Evolutionary conservation across 2,329 filamentous ascomycete genomes (phyloP), one percentile per base, ranked within the genome.

Genomic region (Neurospora sp.): DNA sequence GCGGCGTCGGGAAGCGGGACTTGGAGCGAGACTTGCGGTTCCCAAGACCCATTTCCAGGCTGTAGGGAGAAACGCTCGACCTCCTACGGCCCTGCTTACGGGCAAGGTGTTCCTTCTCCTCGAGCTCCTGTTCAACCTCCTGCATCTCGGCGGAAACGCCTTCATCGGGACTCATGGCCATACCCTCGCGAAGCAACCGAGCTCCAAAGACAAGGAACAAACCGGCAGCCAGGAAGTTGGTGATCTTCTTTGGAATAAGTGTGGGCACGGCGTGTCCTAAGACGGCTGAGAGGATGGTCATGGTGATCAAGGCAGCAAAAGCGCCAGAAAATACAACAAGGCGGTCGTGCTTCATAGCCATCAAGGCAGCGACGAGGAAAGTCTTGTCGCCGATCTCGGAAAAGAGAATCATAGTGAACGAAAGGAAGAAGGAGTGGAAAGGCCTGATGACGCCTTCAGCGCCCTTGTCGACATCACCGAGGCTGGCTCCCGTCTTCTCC

Each of bases 321-420:
- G 96, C 96, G 8, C 96, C 93, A 1, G 93, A 92, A 82, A 99
- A 99, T 72, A 99, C 96, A 13, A 98, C 87, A 73, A 97, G 84
- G 68, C 96, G 91, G 72, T 96, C 91, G 77, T 99, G 95, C 79
- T 97, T 96, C 96, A 99, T 99, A 13, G 96, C 96, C 96, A 99
- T 99, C 19, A 99, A 87, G 8, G 94, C 95, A 7, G 96, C 96
- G 28, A 99, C 93, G 62, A 99, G 86, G 84, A 99, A 99, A 0
- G 96, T 99, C 83, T 99, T 99, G 87, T 99, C 96, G 73, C 96
- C 96, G 76, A 99, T 89, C 80, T 99, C 96, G 66, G 95, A 97
- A 76, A 98, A 91, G 73, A 98, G 84, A 76, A 99, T 99, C 96
- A 98, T 99, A 70, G 94, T 95, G 71, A 97, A 89, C 17, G 96